Evolutionary conservation across 139 green algal genomes (phyloP), one percentile per base, ranked within the genome.

Genomic region (Nannochloris sp.): DNA sequence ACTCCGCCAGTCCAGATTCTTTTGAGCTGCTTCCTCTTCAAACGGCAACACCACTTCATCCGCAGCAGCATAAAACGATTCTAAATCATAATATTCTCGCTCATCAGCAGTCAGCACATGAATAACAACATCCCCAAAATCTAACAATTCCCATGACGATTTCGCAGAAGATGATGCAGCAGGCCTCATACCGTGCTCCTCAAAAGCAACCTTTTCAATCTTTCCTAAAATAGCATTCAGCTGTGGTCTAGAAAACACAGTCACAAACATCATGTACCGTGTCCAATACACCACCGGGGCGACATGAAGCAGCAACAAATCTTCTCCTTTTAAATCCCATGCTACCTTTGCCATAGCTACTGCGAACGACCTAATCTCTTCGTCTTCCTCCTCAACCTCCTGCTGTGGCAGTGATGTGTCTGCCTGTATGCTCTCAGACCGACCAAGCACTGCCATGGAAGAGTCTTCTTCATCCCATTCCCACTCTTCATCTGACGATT

Each of bases 231-330:
- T 67, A 6, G 85, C 85, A n/a, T 80, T 63, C 59, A 91, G 73
- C 77, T 90, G 84, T 0, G 84, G 82, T 8, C 67, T 60, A n/a
- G 63, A 78, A 66, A 71, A 79, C 6, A 85, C 77, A 10, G 67
- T 82, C 23, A 56, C 50, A 17, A 84, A 63, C 45, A 84, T 62
- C 72, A 88, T 78, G 56, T 87, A 89, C 30, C 56, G 70, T 30
- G 75, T 84, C 80, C 79, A 85, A 37, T 68, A 78, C 5, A 85
- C 75, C 2, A 90, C 56, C 0, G 82, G 79, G 29, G 66, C 78
- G 10, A 90, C 82, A 58, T 90, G 68, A 44, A 89, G 76, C n/a
- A 84, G 65, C 28, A 71, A 45, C 12, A 87, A 73, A 61, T 89
- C 82, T 23, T 72, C 64, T 25, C 65, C 77, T 59, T 83, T 87